These are phyloP conservation scores for Rhizopogon vulgaris DNA, from an alignment of 768 basidiomycete genomes.

Conservation along the genomic window DNA sequence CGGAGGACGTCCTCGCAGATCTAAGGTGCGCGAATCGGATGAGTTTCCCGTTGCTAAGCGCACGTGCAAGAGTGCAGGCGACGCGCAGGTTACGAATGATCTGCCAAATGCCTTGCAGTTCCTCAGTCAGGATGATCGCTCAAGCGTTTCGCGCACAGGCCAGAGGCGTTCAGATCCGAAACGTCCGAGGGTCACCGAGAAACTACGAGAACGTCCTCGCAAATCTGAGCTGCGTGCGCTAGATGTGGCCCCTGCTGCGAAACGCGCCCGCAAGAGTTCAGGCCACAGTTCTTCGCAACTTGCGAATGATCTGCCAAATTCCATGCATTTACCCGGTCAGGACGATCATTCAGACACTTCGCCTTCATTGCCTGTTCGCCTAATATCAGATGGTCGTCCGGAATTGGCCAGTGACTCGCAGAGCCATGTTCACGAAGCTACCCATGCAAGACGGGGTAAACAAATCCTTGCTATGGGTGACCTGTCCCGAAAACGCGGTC, in stretches of 20 bases:
- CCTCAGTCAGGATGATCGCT: background rate
- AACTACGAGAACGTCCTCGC: background rate
- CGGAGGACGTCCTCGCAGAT: background rate
- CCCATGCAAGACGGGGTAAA: background rate
- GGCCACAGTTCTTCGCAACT: background rate
- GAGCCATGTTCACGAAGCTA: background rate
- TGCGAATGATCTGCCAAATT: background rate
- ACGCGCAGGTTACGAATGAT: background rate
- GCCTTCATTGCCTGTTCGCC: no score
- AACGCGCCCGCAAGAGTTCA: background rate
- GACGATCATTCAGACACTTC: background rate
- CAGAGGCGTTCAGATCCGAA: background rate
- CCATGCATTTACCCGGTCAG: background rate
- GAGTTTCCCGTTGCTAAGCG: background rate
- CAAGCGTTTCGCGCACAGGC: background rate
- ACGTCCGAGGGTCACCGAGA: no score
- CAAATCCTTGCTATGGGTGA: background rate
- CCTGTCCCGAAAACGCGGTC: background rate
- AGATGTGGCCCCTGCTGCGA: background rate
- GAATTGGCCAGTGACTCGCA: background rate
- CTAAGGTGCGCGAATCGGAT: background rate
- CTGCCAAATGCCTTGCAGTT: background rate
- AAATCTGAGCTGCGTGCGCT: background rate
- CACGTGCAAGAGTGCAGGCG: background rate
- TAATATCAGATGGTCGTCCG: background rate